Evolutionary conservation across 139 green algal species (phyloP).

Genomic region (Choricystis sp.): DNA sequence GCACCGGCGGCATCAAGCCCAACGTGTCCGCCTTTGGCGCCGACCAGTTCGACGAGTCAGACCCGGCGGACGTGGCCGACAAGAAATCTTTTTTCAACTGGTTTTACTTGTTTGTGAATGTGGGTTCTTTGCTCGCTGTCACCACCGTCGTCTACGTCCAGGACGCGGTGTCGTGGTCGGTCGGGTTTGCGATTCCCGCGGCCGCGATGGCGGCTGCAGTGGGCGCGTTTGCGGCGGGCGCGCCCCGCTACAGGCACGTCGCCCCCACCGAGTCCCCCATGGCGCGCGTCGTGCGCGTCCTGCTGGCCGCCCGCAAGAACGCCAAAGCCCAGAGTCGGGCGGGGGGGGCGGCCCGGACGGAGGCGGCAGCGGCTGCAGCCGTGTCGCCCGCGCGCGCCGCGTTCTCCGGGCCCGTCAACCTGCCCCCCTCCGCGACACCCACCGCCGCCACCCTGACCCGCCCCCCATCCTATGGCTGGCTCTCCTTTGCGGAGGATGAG

Average conservation of each 20-base stretch:
- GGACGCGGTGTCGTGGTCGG: slow-evolving; percentile 61
- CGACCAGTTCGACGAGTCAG: slow-evolving; percentile 85
- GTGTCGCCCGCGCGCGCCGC: too few relatives aligned
- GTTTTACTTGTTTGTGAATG: slow-evolving; percentile 97
- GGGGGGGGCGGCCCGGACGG: too few relatives aligned
- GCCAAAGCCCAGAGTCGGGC: not conserved
- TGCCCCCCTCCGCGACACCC: slow-evolving; percentile 2
- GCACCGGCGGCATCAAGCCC: slow-evolving; percentile 93
- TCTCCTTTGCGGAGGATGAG: not conserved
- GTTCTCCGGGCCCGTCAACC: slow-evolving; percentile 12
- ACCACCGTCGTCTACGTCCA: slow-evolving; percentile 37
- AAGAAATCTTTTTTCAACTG: slow-evolving; percentile 93
- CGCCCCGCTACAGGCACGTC: slow-evolving; percentile 39
- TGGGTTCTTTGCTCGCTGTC: slow-evolving; percentile 66
- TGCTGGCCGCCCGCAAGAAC: slow-evolving; percentile 31
- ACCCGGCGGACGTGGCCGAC: slow-evolving; percentile 29
- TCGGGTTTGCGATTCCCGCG: slow-evolving; percentile 74
- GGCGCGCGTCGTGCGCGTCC: slow-evolving; percentile 35
- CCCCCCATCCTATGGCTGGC: slow-evolving; percentile 7
- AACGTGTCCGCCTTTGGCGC: slow-evolving; percentile 93
- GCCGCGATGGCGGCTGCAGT: slow-evolving; percentile 62
- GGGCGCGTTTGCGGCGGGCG: slow-evolving; percentile 51
- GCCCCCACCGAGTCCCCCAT: slow-evolving; percentile 43
- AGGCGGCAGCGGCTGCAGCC: too few relatives aligned
- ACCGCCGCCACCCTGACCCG: not conserved